These are phyloP conservation scores for Phytopythium aichiense DNA, from an alignment of 352 stramenopile species.

Conservation along the genomic window DNA sequence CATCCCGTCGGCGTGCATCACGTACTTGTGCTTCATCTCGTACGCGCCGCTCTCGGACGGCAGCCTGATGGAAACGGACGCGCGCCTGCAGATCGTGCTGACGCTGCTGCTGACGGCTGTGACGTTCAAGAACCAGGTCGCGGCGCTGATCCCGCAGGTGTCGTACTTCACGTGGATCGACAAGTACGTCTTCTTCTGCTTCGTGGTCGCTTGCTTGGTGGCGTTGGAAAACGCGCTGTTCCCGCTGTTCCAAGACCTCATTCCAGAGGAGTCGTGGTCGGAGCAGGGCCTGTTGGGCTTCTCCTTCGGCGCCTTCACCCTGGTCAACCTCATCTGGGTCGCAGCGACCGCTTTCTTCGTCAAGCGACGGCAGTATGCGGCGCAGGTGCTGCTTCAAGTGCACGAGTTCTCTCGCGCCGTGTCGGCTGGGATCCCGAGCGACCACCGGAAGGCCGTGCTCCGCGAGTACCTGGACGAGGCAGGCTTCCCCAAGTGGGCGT, in stretches of 20 bases:
- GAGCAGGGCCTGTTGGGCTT: conserved; percentile 31
- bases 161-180: conserved; percentile 68
- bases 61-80: conserved; percentile 37
- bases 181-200: conserved; percentile 64
- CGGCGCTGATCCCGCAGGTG: conserved; percentile 44
- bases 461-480: conserved; percentile 18
- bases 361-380: conserved; percentile 18
- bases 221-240: conserved; percentile 56
- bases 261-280: conserved; percentile 16
- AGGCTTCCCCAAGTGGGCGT: conserved; percentile 12
- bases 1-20: conserved; percentile 42
- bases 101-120: conserved; percentile 59
- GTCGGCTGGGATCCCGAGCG: conserved; percentile 19
- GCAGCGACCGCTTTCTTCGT: conserved; percentile 23
- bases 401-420: conserved; percentile 38
- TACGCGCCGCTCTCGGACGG: conserved; percentile 32
- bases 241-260: conserved; percentile 21
- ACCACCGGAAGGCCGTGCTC: conserved; percentile 22
- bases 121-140: conserved; percentile 61
- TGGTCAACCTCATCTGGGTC: conserved; percentile 37
- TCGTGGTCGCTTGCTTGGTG: conserved; percentile 45
- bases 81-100: conserved; percentile 50
- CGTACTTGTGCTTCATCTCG: conserved; percentile 51
- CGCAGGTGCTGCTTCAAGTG: conserved; percentile 23
- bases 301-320: conserved; percentile 32